These are phyloP conservation scores for Tricholoma furcatifolium DNA, from an alignment of 768 basidiomycete species.

Conservation along the genomic window DNA sequence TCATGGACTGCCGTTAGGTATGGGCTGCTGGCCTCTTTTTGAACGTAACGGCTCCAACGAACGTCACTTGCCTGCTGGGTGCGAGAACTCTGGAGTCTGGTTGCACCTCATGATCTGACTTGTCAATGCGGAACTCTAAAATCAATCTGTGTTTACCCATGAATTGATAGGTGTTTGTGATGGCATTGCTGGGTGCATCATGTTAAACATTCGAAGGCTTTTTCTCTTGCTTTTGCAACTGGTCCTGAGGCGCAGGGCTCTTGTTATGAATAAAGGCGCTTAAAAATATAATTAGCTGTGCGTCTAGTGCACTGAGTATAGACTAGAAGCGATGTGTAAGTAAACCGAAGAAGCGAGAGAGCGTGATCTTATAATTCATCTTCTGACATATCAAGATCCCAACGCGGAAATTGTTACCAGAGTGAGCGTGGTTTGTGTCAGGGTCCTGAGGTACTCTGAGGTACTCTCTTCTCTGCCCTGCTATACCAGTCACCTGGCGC, in stretches of 20 bases:
- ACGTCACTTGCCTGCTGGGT: conserved; percentile 7
- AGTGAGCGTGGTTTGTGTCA: conserved; percentile 2
- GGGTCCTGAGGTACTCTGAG: conserved; percentile 4
- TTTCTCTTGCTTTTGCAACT: not conserved
- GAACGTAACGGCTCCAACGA: not conserved
- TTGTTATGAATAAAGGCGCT: not conserved
- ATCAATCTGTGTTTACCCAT: not conserved
- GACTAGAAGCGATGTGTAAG: conserved; percentile 1
- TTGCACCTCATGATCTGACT: conserved; percentile 10
- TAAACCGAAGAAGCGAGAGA: not conserved
- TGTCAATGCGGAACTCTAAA: conserved; percentile 11
- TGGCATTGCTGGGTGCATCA: conserved; percentile 2
- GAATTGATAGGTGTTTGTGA: conserved; percentile 5
- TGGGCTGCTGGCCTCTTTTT: too few species aligned
- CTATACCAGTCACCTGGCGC: conserved; percentile 13
- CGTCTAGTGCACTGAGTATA: conserved; percentile 1
- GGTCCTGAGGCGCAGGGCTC: not conserved
- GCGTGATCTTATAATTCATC: conserved; percentile 4
- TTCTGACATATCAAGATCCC: conserved; percentile 15
- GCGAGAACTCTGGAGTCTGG: not conserved
- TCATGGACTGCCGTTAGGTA: too few species aligned
- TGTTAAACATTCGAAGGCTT: not conserved
- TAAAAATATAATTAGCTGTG: not conserved
- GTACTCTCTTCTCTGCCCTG: conserved; percentile 7
- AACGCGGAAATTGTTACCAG: conserved; percentile 12